Evolutionary conservation across 495 filamentous ascomycete species (phyloP).

Genomic region (Elaphomyces granulatus): DNA sequence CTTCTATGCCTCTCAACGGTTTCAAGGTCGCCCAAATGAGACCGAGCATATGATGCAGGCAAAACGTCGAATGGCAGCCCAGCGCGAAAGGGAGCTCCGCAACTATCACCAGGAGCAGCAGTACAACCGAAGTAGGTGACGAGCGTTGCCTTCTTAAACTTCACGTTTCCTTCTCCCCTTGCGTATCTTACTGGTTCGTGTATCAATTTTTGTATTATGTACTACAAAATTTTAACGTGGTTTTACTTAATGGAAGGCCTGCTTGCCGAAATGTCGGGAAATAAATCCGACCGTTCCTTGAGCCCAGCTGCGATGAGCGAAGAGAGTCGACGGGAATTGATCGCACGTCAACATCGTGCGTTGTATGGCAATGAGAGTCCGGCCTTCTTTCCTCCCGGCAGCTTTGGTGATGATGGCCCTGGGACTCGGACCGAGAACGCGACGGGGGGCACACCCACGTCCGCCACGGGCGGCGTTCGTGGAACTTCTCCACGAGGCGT

Average conservation of each 20-base stretch:
- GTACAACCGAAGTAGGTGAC: slow-evolving; percentile 90
- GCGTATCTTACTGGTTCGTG: slow-evolving; percentile 22
- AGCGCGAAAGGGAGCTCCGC: slow-evolving; percentile 95
- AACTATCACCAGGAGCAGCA: slow-evolving; percentile 99
- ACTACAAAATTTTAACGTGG: slow-evolving; percentile 35
- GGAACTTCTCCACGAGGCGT: slow-evolving; percentile 47
- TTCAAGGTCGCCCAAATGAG: slow-evolving; percentile 83
- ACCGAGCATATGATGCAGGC: slow-evolving; percentile 98
- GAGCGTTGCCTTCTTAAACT: slow-evolving; percentile 27
- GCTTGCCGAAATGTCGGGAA: slow-evolving; percentile 66
- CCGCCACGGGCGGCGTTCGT: slow-evolving; percentile 33
- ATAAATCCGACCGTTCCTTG: slow-evolving; percentile 79
- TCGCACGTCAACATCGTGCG: slow-evolving; percentile 85
- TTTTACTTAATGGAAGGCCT: slow-evolving; percentile 47
- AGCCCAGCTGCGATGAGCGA: slow-evolving; percentile 88
- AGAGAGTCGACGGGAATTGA: slow-evolving; percentile 89
- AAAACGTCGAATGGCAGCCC: slow-evolving; percentile 95
- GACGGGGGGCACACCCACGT: slow-evolving; percentile 40
- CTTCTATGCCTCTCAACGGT: slow-evolving; percentile 88
- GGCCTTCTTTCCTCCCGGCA: slow-evolving; percentile 42
- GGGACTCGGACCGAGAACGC: slow-evolving; percentile 43
- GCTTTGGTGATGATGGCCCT: slow-evolving; percentile 48
- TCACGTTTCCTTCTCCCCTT: slow-evolving; percentile 12
- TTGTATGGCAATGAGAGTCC: slow-evolving; percentile 68
- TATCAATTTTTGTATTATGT: slow-evolving; percentile 32